Percentiles rank a stretch among this genome's conserved stretches.
Evolutionary conservation across 1,139 yeast genomes (phyloP).

Genomic region (Saccharomyces pastorianus): DNA sequence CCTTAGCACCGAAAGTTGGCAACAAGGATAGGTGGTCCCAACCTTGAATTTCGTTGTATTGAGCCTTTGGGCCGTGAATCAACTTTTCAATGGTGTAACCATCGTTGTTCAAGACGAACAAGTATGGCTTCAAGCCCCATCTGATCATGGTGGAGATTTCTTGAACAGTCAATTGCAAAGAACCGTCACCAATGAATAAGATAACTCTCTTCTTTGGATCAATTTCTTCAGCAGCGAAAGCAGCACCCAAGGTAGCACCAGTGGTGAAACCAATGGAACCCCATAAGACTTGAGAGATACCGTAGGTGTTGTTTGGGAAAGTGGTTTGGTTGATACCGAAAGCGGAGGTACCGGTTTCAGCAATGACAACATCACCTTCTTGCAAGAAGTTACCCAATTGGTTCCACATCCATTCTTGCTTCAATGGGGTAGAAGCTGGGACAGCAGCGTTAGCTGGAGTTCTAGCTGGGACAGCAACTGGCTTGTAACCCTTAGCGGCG

Average conservation of each 20-base stretch:
- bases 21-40: conserved; percentile 71
- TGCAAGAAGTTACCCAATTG: conserved; percentile 64
- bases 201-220: conserved; percentile 65
- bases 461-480: conserved; percentile 41
- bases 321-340: conserved; percentile 75
- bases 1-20: conserved; percentile 64
- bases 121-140: conserved; percentile 72
- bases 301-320: conserved; percentile 65
- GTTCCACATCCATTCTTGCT: conserved; percentile 80
- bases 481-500: conserved; percentile 36
- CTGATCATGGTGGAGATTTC: conserved; percentile 79
- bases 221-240: conserved; percentile 71
- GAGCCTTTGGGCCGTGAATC: conserved; percentile 71
- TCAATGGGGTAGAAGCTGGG: conserved; percentile 37
- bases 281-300: conserved; percentile 85
- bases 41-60: conserved; percentile 72
- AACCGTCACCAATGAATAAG: conserved; percentile 84
- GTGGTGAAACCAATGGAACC: conserved; percentile 86
- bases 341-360: conserved; percentile 88
- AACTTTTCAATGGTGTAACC: conserved; percentile 88
- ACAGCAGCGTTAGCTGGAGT: conserved; percentile 41
- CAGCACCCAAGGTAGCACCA: conserved; percentile 80
- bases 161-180: conserved; percentile 79
- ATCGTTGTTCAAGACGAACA: conserved; percentile 75
- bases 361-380: conserved; percentile 72